A percentile compares a stretch with the other conserved stretches of the same genome.
These are phyloP conservation scores for Cornus kousa DNA, from an alignment of 148 eudicot genomes.

Conservation along the genomic window DNA sequence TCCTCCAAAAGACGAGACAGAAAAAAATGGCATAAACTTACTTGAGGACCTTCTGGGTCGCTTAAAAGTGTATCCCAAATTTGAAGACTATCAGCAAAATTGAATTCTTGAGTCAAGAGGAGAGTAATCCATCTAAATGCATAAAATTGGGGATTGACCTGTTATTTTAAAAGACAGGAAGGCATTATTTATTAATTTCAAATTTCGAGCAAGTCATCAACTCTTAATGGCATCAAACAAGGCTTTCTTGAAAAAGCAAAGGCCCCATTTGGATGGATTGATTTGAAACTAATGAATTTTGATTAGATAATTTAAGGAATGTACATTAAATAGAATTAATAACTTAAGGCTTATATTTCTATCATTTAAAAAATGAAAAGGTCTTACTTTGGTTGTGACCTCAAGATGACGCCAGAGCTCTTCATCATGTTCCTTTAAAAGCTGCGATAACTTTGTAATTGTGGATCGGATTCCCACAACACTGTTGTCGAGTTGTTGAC, in stretches of 20 bases:
- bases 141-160: conserved; percentile 98
- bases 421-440: conserved; percentile 91
- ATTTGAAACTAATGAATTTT: too few species aligned
- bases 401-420: conserved; percentile 99
- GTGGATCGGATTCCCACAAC: conserved; percentile 96
- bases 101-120: conserved; percentile 96
- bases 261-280: too few species aligned
- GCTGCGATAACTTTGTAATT: conserved; percentile 73
- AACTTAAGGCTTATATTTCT: background rate
- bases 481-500: conserved; percentile 96
- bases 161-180: conserved; percentile 28
- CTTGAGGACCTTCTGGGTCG: conserved; percentile 99
- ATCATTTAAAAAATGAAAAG: background rate
- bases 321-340: too few species aligned
- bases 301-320: too few species aligned
- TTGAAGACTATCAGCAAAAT: conserved; percentile 76
- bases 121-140: conserved; percentile 99
- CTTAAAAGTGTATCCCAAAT: conserved; percentile 97
- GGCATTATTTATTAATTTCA: background rate
- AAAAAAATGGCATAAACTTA: conserved; percentile 22
- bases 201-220: background rate
- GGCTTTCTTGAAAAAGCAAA: background rate
- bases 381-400: conserved; percentile 82
- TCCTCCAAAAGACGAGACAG: background rate
- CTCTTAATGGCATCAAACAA: background rate